A percentile compares a stretch with the other conserved stretches of the same genome.
These are phyloP conservation scores for Suaeda aralocaspica DNA, from an alignment of 148 eudicot species.

Conservation along the genomic window DNA sequence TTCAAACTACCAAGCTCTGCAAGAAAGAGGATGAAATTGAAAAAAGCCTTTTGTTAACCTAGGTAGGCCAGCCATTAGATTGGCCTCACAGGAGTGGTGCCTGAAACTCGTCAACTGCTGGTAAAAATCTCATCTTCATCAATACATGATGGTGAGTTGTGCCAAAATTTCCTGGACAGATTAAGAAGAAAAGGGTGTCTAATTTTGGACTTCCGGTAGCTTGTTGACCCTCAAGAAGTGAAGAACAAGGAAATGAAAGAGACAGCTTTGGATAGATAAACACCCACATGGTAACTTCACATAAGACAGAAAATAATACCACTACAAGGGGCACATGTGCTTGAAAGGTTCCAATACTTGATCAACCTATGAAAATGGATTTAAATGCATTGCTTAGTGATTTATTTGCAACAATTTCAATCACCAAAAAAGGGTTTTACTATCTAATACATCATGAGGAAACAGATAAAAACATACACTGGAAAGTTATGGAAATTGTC, in stretches of 20 bases:
- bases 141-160: too few species aligned
- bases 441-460: constrained; percentile 1
- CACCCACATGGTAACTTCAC: background rate
- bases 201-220: too few species aligned
- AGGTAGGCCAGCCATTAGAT: background rate
- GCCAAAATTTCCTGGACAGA: too few species aligned
- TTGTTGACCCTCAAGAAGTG: too few species aligned
- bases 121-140: too few species aligned
- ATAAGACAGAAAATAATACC: constrained; percentile 39
- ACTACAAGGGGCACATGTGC: constrained; percentile 58
- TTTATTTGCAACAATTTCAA: background rate
- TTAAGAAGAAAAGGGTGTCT: too few species aligned
- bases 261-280: constrained; percentile 2
- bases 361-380: constrained; percentile 39
- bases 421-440: background rate
- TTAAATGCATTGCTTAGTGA: background rate
- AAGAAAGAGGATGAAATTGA: background rate
- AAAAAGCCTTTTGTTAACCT: background rate
- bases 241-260: too few species aligned
- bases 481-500: constrained; percentile 16
- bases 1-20: too few species aligned
- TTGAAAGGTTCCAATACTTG: constrained; percentile 63
- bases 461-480: constrained; percentile 29
- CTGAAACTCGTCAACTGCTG: too few species aligned
- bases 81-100: background rate